phyloP scores from a whole-genome alignment of 163 green algal genomes.

The Coccomyxa subellipsoidea region DNA sequence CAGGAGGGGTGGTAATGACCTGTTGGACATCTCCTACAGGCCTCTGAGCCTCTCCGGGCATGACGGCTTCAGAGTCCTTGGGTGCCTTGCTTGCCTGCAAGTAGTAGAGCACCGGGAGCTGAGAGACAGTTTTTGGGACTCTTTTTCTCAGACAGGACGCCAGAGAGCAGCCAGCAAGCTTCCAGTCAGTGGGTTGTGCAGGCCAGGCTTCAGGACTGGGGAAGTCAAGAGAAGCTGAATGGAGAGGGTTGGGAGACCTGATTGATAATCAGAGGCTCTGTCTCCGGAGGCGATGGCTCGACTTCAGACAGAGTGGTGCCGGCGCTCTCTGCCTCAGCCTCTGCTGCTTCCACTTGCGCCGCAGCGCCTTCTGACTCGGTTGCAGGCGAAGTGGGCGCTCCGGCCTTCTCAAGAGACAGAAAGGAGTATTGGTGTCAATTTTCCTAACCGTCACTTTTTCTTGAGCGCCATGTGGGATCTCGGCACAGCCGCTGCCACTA shows the following conservation, averaged over 20 bases:
- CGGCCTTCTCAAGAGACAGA: too few species aligned
- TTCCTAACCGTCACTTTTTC: too few species aligned
- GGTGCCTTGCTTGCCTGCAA: background rate
- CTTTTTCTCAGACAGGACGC: too few species aligned
- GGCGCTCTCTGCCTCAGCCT: background rate
- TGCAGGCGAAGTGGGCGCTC: too few species aligned
- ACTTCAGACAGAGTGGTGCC: background rate
- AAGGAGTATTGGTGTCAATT: too few species aligned
- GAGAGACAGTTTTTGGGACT: too few species aligned
- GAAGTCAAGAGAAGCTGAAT: background rate
- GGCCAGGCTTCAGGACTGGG: too few species aligned
- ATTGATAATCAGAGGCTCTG: background rate
- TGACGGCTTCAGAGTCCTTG: background rate
- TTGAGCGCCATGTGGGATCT: too few species aligned
- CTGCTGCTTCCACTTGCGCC: constrained; percentile 1
- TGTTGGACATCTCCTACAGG: background rate
- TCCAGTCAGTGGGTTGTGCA: too few species aligned
- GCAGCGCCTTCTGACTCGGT: background rate
- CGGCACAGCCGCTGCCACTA: too few species aligned
- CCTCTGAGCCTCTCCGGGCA: background rate
- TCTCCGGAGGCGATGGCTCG: background rate
- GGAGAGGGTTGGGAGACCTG: background rate
- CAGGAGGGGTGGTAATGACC: background rate
- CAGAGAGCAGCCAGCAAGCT: too few species aligned
- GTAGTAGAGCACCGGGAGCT: background rate